Conservation (phyloP, 805 yeast genomes). For the Vanderwaltozyma yarrowii region DNA sequence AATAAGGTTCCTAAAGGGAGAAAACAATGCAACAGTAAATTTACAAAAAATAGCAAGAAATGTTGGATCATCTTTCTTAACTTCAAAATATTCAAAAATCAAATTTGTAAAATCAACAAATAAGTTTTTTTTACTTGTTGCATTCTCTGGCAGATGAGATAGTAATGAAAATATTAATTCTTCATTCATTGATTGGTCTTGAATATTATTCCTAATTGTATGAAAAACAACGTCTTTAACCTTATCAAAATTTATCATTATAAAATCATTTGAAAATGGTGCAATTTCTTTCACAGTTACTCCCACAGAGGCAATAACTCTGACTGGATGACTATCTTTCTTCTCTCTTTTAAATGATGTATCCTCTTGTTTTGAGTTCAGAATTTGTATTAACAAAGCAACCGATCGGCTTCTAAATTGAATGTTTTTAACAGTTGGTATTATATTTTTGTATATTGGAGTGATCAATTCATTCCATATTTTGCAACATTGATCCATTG, state of each 20-base stretch:
- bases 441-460: slow-evolving; percentile 9
- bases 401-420: not conserved
- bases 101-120: no score
- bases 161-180: no score
- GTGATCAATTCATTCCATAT: slow-evolving; percentile 11
- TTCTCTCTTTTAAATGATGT: not conserved
- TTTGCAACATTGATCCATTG: slow-evolving; percentile 3
- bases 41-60: not conserved
- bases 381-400: not conserved
- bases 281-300: slow-evolving; percentile 11
- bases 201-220: no score
- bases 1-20: no score
- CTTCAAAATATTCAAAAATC: no score
- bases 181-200: not conserved
- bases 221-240: not conserved
- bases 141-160: no score
- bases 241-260: no score
- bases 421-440: not conserved
- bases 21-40: not conserved
- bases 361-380: not conserved
- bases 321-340: slow-evolving; percentile 7
- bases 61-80: not conserved
- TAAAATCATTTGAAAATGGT: slow-evolving; percentile 4
- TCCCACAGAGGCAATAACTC: slow-evolving; percentile 20
- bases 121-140: no score